Percentiles rank a stretch among this genome's conserved stretches.
Conservation (phyloP, 1,139 yeast genomes). For the Blastobotrys buckinghamii region DNA sequence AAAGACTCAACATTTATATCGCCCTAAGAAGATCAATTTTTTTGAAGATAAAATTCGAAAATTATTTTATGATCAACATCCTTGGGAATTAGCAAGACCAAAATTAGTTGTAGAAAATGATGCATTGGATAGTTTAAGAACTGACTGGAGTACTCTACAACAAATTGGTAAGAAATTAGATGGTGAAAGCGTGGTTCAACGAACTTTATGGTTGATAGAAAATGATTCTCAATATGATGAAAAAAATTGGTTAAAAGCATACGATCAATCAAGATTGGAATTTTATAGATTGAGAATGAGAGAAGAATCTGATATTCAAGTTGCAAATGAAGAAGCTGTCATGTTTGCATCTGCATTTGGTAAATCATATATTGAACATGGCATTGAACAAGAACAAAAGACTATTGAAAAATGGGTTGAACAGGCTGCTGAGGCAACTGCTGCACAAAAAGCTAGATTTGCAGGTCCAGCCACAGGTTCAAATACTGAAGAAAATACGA, state of each 20-base stretch:
- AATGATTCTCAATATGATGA: conserved; percentile 30
- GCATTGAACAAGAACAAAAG: conserved; percentile 64
- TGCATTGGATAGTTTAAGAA: conserved; percentile 46
- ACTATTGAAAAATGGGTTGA: conserved; percentile 67
- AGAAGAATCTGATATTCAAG: conserved; percentile 69
- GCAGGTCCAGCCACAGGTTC: not conserved
- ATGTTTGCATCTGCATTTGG: conserved; percentile 80
- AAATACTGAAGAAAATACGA: not conserved
- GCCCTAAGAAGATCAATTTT: conserved; percentile 59
- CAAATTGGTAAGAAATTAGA: conserved; percentile 73
- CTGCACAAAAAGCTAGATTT: conserved; percentile 9
- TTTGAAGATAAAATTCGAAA: conserved; percentile 80
- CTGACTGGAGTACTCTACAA: conserved; percentile 74
- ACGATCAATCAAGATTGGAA: conserved; percentile 81
- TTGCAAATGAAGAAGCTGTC: conserved; percentile 74
- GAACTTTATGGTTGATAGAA: conserved; percentile 67
- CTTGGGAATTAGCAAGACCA: conserved; percentile 98
- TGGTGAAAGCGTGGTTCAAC: conserved; percentile 92
- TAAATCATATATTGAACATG: conserved; percentile 55
- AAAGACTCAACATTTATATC: conserved; percentile 39
- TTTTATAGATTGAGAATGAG: conserved; percentile 81
- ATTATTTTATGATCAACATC: conserved; percentile 85
- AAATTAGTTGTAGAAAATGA: conserved; percentile 72
- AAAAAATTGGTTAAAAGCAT: conserved; percentile 53
- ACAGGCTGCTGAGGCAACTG: conserved; percentile 45